Evolutionary conservation across 768 basidiomycete genomes (phyloP).

Genomic region (Trametes meyenii): DNA sequence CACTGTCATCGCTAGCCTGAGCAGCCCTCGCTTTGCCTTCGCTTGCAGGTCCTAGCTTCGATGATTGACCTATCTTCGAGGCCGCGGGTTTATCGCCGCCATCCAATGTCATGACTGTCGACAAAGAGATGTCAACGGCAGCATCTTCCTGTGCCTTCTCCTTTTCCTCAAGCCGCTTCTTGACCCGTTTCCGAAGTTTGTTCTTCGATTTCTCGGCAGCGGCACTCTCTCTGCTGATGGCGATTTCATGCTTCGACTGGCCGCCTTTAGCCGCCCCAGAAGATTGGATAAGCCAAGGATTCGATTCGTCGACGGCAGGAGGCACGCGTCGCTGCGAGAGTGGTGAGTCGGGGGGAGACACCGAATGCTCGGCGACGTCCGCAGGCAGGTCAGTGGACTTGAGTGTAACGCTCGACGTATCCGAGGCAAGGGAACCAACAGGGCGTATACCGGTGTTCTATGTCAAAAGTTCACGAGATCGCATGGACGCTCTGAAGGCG

Average conservation of each 20-base stretch:
- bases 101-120: conserved; percentile 45
- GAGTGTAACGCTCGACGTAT: conserved; percentile 70
- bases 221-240: conserved; percentile 68
- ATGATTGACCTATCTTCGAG: conserved; percentile 15
- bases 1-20: conserved; percentile 36
- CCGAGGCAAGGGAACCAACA: conserved; percentile 44
- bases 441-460: conserved; percentile 27
- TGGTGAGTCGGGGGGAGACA: conserved; percentile 28
- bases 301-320: conserved; percentile 38
- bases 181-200: conserved; percentile 67
- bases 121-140: conserved; percentile 72
- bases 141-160: conserved; percentile 74
- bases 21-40: conserved; percentile 2
- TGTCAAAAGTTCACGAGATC: not conserved
- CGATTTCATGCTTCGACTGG: conserved; percentile 73
- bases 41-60: conserved; percentile 20
- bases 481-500: not conserved
- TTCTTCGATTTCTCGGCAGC: conserved; percentile 67
- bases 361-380: conserved; percentile 29
- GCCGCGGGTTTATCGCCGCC: conserved; percentile 12
- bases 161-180: conserved; percentile 58
- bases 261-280: conserved; percentile 48
- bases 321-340: conserved; percentile 11
- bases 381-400: conserved; percentile 58
- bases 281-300: conserved; percentile 77